phyloP scores from a whole-genome alignment of 2,329 filamentous ascomycete species.

The Drechslerella coelobrocha region DNA sequence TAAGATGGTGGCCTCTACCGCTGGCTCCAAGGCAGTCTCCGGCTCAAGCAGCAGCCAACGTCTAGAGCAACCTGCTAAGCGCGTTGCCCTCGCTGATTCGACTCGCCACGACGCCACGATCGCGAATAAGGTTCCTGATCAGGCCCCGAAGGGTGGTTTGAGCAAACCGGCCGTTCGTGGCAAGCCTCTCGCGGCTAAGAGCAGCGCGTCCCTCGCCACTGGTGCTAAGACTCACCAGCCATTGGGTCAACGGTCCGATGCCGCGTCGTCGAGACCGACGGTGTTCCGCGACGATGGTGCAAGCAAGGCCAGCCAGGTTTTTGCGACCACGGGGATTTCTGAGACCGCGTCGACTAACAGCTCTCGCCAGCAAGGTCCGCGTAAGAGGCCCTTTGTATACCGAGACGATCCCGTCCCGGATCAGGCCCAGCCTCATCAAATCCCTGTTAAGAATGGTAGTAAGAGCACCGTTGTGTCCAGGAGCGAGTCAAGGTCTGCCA shows the following conservation, averaged over 20 bases:
- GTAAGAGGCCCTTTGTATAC: slow-evolving; percentile 29
- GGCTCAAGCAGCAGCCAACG: slow-evolving; percentile 31
- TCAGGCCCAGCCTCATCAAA: neutral
- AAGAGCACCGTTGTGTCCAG: neutral
- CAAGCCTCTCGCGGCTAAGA: slow-evolving; percentile 40
- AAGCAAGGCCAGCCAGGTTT: slow-evolving; percentile 11
- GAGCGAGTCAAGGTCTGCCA: neutral
- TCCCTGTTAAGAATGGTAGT: neutral
- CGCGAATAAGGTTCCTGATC: slow-evolving; percentile 18
- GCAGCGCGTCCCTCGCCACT: slow-evolving; percentile 27
- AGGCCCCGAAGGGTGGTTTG: slow-evolving; percentile 30
- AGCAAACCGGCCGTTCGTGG: slow-evolving; percentile 31
- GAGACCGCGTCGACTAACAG: neutral
- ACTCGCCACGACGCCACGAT: slow-evolving; percentile 23
- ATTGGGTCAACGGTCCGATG: slow-evolving; percentile 5
- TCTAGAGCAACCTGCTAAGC: slow-evolving; percentile 35
- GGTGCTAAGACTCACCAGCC: slow-evolving; percentile 24
- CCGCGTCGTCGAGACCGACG: slow-evolving; percentile 17
- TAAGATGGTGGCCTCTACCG: slow-evolving; percentile 35
- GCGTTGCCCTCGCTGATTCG: slow-evolving; percentile 38
- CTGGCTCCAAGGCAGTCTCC: slow-evolving; percentile 19
- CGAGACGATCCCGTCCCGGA: slow-evolving; percentile 21
- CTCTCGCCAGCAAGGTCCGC: slow-evolving; percentile 9
- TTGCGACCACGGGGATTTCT: neutral
- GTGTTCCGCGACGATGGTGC: slow-evolving; percentile 21